Evolutionary conservation across 257 asterid genomes (phyloP).

Genomic region (Lavandula angustifolia): DNA sequence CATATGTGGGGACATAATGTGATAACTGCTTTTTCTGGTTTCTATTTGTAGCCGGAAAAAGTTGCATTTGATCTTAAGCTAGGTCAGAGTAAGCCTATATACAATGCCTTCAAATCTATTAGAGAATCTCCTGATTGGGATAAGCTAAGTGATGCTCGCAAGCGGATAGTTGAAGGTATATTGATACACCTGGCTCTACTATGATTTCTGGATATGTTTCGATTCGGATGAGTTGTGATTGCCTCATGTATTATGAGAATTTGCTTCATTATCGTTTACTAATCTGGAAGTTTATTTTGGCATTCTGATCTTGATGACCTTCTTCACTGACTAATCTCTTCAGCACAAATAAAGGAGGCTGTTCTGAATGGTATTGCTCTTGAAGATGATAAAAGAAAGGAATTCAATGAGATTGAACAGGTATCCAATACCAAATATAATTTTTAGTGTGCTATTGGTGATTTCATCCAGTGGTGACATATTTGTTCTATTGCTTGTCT

Average conservation of each 20-base stretch:
- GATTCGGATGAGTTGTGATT: constrained; percentile 1
- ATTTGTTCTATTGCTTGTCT: not conserved
- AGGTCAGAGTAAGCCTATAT: constrained; percentile 93
- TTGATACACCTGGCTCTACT: not conserved
- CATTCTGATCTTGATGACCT: constrained; percentile 26
- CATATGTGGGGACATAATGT: not conserved
- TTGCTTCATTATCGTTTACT: not conserved
- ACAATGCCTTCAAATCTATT: constrained; percentile 82
- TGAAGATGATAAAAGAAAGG: constrained; percentile 83
- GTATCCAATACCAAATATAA: constrained; percentile 38
- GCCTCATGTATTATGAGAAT: not conserved
- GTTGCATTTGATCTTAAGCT: constrained; percentile 82
- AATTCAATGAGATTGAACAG: constrained; percentile 91
- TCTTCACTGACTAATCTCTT: constrained; percentile 32
- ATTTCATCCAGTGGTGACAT: not conserved
- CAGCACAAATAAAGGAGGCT: constrained; percentile 95
- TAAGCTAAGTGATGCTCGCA: constrained; percentile 78
- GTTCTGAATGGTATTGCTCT: constrained; percentile 87
- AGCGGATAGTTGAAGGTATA: constrained; percentile 87
- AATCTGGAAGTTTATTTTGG: not conserved
- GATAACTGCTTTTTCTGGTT: not conserved
- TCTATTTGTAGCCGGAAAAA: constrained; percentile 72
- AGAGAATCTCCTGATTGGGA: constrained; percentile 84
- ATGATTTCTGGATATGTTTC: constrained; percentile 11
- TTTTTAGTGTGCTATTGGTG: not conserved